A percentile compares a stretch with the other conserved stretches of the same genome.
phyloP scores from a whole-genome alignment of 1,284 basidiomycete genomes.

The Austroboletus sp. region DNA sequence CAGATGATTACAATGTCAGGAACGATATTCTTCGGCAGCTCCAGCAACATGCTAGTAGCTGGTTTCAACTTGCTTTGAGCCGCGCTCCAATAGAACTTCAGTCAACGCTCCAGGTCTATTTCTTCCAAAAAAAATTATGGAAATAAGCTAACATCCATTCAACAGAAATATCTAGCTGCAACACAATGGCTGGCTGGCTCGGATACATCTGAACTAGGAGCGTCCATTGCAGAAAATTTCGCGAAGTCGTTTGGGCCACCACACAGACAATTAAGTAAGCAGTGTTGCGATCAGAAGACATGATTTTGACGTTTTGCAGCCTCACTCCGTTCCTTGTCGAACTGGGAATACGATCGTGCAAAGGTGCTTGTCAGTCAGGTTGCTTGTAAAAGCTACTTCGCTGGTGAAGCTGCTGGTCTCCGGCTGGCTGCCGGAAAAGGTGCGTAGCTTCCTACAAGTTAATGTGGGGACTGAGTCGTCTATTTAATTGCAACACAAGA shows the following conservation, averaged over 20 bases:
- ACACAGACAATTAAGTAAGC: slow-evolving; percentile 70
- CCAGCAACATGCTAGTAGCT: slow-evolving; percentile 66
- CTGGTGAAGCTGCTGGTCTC: slow-evolving; percentile 80
- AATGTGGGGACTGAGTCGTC: not conserved
- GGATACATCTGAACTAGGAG: slow-evolving; percentile 80
- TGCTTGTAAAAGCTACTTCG: slow-evolving; percentile 78
- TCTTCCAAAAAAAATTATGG: not conserved
- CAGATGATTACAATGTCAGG: slow-evolving; percentile 82
- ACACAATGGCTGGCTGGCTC: slow-evolving; percentile 61
- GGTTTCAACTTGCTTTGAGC: slow-evolving; percentile 81
- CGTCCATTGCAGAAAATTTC: slow-evolving; percentile 80
- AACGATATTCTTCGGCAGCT: slow-evolving; percentile 79
- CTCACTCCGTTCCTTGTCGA: slow-evolving; percentile 54
- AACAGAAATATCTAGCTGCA: slow-evolving; percentile 74
- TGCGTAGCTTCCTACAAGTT: slow-evolving; percentile 19
- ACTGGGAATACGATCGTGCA: slow-evolving; percentile 66
- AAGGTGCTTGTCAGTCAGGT: slow-evolving; percentile 75
- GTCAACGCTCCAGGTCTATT: slow-evolving; percentile 75
- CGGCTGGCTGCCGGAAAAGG: slow-evolving; percentile 56
- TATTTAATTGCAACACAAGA: slow-evolving; percentile 38
- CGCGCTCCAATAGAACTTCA: slow-evolving; percentile 90
- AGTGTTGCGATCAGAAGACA: not conserved
- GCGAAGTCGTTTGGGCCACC: slow-evolving; percentile 74
- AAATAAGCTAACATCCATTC: not conserved
- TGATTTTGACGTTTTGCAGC: slow-evolving; percentile 30